Conservation (phyloP, 1,284 basidiomycete species). For the Ustilago hordei region DNA sequence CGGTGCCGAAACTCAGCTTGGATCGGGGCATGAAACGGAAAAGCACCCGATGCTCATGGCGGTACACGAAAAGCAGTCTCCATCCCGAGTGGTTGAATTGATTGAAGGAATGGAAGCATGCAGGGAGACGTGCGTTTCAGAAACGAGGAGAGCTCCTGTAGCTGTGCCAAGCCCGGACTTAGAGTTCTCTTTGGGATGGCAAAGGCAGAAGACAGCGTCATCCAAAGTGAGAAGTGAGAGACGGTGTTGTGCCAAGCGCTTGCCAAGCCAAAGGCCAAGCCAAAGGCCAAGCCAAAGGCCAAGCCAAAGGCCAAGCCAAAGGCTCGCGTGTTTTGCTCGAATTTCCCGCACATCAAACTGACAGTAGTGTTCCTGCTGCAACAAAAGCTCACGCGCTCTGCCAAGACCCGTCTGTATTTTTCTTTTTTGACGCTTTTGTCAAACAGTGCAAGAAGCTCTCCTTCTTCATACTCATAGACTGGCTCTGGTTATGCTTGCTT, state of each 20-base stretch:
- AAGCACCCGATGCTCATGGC: not conserved
- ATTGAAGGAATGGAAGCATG: slow-evolving; percentile 8
- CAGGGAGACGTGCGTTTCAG: slow-evolving; percentile 17
- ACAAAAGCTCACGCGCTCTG: slow-evolving; percentile 2
- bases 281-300: slow-evolving; percentile 31
- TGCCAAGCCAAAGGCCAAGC: slow-evolving; percentile 38
- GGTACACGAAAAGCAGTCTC: not conserved
- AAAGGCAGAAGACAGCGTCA: not conserved
- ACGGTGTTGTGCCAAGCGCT: slow-evolving; percentile 30
- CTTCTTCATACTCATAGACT: not conserved
- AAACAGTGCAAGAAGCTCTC: slow-evolving; percentile 7
- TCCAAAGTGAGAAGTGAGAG: not conserved
- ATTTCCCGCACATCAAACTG: not conserved
- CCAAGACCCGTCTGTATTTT: slow-evolving; percentile 1
- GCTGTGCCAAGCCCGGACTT: slow-evolving; percentile 26
- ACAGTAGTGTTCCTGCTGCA: slow-evolving; percentile 3
- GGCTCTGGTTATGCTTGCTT: not conserved
- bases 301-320: slow-evolving; percentile 23
- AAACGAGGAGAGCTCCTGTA: not conserved
- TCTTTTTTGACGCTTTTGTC: slow-evolving; percentile 1
- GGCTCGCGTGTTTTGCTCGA: slow-evolving; percentile 5
- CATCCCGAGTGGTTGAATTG: not conserved
- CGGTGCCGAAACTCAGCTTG: not conserved
- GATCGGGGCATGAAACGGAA: slow-evolving; percentile 3
- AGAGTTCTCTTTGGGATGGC: not conserved